Percentiles rank a stretch among this genome's conserved stretches.
Evolutionary conservation across 1,284 basidiomycete species (phyloP).

Genomic region (Sparassis latifolia): DNA sequence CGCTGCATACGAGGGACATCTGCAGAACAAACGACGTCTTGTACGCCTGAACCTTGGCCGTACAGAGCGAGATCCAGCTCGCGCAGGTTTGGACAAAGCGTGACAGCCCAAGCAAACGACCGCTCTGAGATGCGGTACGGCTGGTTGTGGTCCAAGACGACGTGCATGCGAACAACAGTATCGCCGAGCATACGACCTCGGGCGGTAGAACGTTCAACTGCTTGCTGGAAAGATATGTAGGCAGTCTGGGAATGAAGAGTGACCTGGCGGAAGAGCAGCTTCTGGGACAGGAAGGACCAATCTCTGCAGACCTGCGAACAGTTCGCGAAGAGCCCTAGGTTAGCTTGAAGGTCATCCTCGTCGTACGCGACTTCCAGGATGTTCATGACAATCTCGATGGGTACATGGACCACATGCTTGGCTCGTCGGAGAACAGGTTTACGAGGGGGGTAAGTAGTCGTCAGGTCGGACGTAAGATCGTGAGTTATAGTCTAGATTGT

Average conservation of each 20-base stretch:
- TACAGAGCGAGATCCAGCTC: conserved; percentile 53
- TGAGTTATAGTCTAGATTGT: background rate
- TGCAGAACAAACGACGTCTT: conserved; percentile 40
- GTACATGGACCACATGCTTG: conserved; percentile 25
- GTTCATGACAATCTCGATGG: conserved; percentile 54
- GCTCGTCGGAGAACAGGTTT: background rate
- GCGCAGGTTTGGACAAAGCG: conserved; percentile 50
- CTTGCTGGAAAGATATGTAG: conserved; percentile 45
- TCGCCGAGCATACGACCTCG: conserved; percentile 45
- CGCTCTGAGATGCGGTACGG: conserved; percentile 46
- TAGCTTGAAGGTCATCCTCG: conserved; percentile 30
- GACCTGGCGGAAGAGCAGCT: conserved; percentile 54
- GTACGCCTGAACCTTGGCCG: conserved; percentile 42
- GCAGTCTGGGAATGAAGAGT: conserved; percentile 44
- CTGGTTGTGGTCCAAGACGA: conserved; percentile 60
- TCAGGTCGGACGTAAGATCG: background rate
- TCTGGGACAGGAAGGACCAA: conserved; percentile 58
- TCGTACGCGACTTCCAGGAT: conserved; percentile 53
- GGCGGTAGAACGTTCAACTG: conserved; percentile 39
- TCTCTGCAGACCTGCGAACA: conserved; percentile 57
- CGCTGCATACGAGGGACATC: conserved; percentile 42
- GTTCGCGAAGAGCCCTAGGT: conserved; percentile 37
- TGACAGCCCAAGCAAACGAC: conserved; percentile 51
- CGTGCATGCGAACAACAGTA: conserved; percentile 45
- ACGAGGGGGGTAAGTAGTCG: background rate